Evolutionary conservation across 1,284 basidiomycete species (phyloP).

Genomic region (Amylostereum chailletii): DNA sequence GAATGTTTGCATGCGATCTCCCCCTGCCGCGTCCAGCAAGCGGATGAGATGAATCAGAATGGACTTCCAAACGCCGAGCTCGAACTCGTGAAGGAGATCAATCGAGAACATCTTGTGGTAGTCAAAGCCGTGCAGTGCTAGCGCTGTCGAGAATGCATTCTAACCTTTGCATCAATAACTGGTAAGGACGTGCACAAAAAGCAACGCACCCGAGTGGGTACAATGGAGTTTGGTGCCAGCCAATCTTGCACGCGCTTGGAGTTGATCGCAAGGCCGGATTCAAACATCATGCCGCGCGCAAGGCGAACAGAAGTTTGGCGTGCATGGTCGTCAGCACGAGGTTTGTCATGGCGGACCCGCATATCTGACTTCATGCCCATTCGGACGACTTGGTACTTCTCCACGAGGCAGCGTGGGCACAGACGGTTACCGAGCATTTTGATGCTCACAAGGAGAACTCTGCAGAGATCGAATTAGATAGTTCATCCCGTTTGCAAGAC

Average conservation of each 20-base stretch:
- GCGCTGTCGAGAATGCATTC: constrained; percentile 4
- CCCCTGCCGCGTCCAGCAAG: constrained; percentile 12
- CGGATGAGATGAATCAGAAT: constrained; percentile 17
- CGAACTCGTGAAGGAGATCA: constrained; percentile 17
- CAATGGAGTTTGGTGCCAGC: constrained; percentile 6
- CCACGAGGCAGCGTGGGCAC: constrained; percentile 24
- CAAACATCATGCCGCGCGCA: constrained; percentile 13
- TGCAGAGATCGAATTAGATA: constrained; percentile 1
- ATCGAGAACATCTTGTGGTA: constrained; percentile 12
- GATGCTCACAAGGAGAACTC: constrained; percentile 12
- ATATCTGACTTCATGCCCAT: constrained; percentile 2
- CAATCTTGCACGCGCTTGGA: background rate
- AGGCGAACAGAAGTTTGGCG: background rate
- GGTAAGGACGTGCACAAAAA: background rate
- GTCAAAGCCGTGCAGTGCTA: background rate
- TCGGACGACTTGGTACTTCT: constrained; percentile 10
- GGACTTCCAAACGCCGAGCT: constrained; percentile 19
- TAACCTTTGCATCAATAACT: background rate
- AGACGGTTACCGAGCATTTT: constrained; percentile 10
- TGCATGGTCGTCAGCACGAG: background rate
- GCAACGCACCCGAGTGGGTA: constrained; percentile 12
- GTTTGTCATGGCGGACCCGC: too few relatives aligned
- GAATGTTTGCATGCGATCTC: constrained; percentile 3
- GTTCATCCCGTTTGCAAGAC: background rate
- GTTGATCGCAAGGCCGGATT: constrained; percentile 8